Percentiles rank a stretch among this genome's conserved stretches.
phyloP scores from a whole-genome alignment of 225 moss, liverwort and hornwort species.

The Takakia lepidozioides region DNA sequence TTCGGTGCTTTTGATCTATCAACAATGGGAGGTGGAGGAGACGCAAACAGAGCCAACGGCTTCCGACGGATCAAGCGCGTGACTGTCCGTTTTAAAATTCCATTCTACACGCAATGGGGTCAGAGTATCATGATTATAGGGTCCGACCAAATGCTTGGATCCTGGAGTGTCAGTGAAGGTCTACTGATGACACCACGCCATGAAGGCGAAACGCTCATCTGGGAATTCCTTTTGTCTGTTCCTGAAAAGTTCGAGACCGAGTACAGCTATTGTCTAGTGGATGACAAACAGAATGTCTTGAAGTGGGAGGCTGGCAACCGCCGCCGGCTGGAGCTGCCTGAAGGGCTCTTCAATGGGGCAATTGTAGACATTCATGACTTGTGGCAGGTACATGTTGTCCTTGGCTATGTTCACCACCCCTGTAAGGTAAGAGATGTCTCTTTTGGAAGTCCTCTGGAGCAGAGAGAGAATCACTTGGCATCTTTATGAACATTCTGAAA shows the following conservation, averaged over 20 bases:
- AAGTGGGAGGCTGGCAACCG: slow-evolving; percentile 68
- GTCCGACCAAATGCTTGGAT: slow-evolving; percentile 59
- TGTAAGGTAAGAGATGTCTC: no score
- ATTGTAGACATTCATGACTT: slow-evolving; percentile 66
- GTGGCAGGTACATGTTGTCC: slow-evolving; percentile 83
- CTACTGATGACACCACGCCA: slow-evolving; percentile 57
- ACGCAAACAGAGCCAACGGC: slow-evolving; percentile 29
- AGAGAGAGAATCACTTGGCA: no score
- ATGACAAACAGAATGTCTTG: slow-evolving; percentile 50
- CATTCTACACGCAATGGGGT: slow-evolving; percentile 80
- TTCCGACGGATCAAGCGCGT: slow-evolving; percentile 44
- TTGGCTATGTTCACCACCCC: no score
- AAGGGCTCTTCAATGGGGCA: slow-evolving; percentile 50
- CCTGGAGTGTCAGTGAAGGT: slow-evolving; percentile 42
- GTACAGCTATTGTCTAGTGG: slow-evolving; percentile 67
- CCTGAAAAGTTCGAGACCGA: slow-evolving; percentile 67
- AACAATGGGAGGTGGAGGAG: slow-evolving; percentile 73
- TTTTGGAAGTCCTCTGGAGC: no score
- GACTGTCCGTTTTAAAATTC: slow-evolving; percentile 59
- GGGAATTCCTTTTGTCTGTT: slow-evolving; percentile 68
- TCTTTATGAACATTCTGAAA: no score
- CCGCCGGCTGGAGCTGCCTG: slow-evolving; percentile 47
- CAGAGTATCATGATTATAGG: slow-evolving; percentile 62
- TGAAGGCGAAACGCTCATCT: slow-evolving; percentile 52
- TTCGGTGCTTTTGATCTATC: no score